phyloP scores from a whole-genome alignment of 768 basidiomycete species.

The Leccinum longicurvipes region DNA sequence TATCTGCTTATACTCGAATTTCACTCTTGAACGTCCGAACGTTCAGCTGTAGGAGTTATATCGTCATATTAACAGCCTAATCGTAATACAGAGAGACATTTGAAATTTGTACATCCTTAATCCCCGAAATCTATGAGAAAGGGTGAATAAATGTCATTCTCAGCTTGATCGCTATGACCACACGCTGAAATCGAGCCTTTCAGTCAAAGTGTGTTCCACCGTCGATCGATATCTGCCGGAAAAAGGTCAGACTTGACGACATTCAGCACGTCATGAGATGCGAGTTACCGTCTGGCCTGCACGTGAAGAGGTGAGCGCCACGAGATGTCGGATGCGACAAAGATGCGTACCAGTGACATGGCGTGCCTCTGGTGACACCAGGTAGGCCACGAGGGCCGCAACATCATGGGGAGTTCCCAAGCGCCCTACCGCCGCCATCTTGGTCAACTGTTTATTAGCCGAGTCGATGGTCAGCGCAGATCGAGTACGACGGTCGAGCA shows the following conservation, averaged over 20 bases:
- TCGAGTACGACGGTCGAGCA: not conserved
- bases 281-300: constrained; percentile 27
- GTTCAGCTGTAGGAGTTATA: not conserved
- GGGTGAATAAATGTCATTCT: not conserved
- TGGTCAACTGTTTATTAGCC: constrained; percentile 5
- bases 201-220: constrained; percentile 27
- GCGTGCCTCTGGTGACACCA: constrained; percentile 33
- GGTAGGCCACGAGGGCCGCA: constrained; percentile 36
- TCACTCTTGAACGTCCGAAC: too few species aligned
- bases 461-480: not conserved
- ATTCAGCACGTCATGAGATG: not conserved
- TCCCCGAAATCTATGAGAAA: not conserved
- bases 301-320: not conserved
- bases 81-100: not conserved
- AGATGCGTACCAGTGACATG: constrained; percentile 32
- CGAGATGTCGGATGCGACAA: not conserved
- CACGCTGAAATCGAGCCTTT: not conserved
- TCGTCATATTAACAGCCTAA: not conserved
- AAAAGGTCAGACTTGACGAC: not conserved
- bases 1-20: too few species aligned
- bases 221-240: constrained; percentile 21
- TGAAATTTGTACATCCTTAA: not conserved
- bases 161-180: not conserved
- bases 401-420: constrained; percentile 31
- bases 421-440: constrained; percentile 17